Base-by-base conservation (phyloP, 768 basidiomycete species). In the Tubosaeta sp. region DNA sequence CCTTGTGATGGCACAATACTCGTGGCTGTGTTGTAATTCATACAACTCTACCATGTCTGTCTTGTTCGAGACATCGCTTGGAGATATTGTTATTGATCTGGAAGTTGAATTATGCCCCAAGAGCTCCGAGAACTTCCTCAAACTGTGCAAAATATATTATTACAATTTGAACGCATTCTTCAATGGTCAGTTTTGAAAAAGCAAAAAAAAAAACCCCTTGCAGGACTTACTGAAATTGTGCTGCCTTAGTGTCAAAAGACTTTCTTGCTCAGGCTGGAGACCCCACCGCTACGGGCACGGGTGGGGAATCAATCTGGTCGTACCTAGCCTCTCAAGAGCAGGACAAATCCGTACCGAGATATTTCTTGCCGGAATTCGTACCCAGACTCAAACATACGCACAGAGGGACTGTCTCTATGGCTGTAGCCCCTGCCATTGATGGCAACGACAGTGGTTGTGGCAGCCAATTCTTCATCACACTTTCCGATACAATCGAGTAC, bases 161-260 rank as follows among this genome's bases (percentile, higher is more conserved):
- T 98, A 95, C 76, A 95, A 95, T 67, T 73, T 97, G 55, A 92
- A 94, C 67, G 92, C 92, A 0, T 99, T 99, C 75, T 98, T 98
- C 80, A 97, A 99, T 72, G 93, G 94, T 94, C 55, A 51, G 86
- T 73, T 25, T 45, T 43, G 32, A 32, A 26, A n/a, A 22, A 22
- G 22, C 22, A 1, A 22, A 22, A 22, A 3, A 22, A 22, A 22
- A 11, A 25, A n/a, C n/a, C 39, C 14, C 44, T 47, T 42, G 29
- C 34, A n/a, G 26, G 27, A 33, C 33, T 14, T 12, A 25, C 56
- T 48, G 37, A 55, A 55, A 45, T 27, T 17, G 6, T 12, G 37
- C 38, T 17, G 26, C 42, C 25, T 55, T 55, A 97, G 94, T 99
- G 9, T 94, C 94, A 35, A 97, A 95, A 71, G 93, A 97, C 66